Evolutionary conservation across 495 filamentous ascomycete species (phyloP).

Genomic region (Annulohypoxylon maeteangense): DNA sequence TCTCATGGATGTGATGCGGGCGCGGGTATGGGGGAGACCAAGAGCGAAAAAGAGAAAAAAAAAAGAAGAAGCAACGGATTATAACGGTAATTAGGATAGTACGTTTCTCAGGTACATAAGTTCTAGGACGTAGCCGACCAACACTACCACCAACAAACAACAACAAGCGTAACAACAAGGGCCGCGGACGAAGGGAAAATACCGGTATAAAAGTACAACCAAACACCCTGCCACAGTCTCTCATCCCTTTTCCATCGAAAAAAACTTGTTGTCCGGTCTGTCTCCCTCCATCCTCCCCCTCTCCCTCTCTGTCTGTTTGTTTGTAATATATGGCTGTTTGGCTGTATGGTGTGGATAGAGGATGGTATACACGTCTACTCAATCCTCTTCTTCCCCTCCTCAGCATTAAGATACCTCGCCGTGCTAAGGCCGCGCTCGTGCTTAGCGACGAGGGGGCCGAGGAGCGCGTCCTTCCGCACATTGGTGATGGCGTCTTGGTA

Average conservation of each 20-base stretch:
- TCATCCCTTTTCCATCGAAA: background rate
- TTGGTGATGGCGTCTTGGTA: constrained; percentile 86
- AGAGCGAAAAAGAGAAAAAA: background rate
- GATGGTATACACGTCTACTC: constrained; percentile 60
- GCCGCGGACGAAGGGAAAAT: constrained; percentile 12
- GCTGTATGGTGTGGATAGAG: background rate
- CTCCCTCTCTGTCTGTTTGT: background rate
- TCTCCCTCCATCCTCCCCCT: too few relatives aligned
- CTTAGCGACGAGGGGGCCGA: constrained; percentile 75
- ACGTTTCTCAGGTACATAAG: constrained; percentile 4
- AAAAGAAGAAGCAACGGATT: background rate
- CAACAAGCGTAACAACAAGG: constrained; percentile 4
- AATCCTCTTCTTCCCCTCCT: constrained; percentile 97
- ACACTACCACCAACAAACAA: background rate
- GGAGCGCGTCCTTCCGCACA: constrained; percentile 77
- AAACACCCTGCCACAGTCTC: background rate
- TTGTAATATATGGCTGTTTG: too few relatives aligned
- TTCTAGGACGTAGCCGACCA: background rate
- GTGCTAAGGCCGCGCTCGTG: constrained; percentile 84
- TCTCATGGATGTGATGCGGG: background rate
- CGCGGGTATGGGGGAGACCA: background rate
- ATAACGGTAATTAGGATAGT: background rate
- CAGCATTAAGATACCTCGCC: constrained; percentile 79
- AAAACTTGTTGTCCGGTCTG: constrained; percentile 11
- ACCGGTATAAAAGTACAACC: constrained; percentile 30